A percentile compares a stretch with the other conserved stretches of the same genome.
Conservation (phyloP, 1,284 basidiomycete genomes). For the Apiotrichum porosum region DNA sequence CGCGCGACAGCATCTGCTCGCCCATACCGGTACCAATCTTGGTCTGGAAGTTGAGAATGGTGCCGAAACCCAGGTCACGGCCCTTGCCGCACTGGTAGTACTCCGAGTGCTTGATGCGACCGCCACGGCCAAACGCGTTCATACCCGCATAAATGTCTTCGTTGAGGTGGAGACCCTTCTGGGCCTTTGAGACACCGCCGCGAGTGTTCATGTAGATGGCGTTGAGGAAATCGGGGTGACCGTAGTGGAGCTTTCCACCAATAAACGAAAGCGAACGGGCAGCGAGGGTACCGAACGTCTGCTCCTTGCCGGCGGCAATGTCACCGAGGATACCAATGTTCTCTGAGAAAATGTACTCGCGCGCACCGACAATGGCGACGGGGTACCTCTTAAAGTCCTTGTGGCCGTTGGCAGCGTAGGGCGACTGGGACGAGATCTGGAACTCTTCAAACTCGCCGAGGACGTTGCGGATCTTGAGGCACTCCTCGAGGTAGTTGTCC, state of each 20-base stretch:
- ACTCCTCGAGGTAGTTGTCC: slow-evolving; percentile 99
- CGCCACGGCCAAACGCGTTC: slow-evolving; percentile 95
- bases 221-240: slow-evolving; percentile 96
- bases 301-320: slow-evolving; percentile 97
- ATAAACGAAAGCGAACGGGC: slow-evolving; percentile 95
- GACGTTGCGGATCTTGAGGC: slow-evolving; percentile 98
- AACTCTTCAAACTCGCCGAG: slow-evolving; percentile 98
- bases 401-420: slow-evolving; percentile 82
- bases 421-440: slow-evolving; percentile 70
- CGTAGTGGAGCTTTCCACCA: slow-evolving; percentile 97
- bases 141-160: slow-evolving; percentile 99
- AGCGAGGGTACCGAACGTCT: slow-evolving; percentile 96
- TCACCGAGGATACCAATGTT: slow-evolving; percentile 99
- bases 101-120: slow-evolving; percentile 97
- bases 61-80: slow-evolving; percentile 97
- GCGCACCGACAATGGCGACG: slow-evolving; percentile 94
- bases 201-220: slow-evolving; percentile 97
- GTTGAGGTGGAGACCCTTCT: slow-evolving; percentile 96
- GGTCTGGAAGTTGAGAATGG: slow-evolving; percentile 98
- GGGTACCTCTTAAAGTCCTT: slow-evolving; percentile 83
- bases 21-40: slow-evolving; percentile 99
- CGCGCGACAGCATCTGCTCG: slow-evolving; percentile 97
- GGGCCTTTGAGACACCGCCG: slow-evolving; percentile 96
- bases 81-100: slow-evolving; percentile 98
- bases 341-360: slow-evolving; percentile 99